phyloP scores from a whole-genome alignment of 768 basidiomycete genomes.

The Lactifluus hygrophoroides region DNA sequence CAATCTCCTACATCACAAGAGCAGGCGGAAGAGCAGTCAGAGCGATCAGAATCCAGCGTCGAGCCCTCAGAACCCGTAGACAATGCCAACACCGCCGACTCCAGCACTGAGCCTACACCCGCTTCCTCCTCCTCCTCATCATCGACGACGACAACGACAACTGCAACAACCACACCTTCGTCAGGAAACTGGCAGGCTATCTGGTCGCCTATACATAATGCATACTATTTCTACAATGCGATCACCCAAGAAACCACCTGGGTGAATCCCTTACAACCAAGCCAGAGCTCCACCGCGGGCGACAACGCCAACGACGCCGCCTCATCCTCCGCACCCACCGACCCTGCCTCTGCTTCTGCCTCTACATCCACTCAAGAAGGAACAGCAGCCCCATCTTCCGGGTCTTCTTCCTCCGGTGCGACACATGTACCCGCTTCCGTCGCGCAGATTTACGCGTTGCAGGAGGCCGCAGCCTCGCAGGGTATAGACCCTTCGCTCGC shows the following conservation, averaged over 20 bases:
- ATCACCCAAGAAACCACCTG: slow-evolving; percentile 75
- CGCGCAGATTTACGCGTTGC: slow-evolving; percentile 37
- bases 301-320: too few relatives aligned
- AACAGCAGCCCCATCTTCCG: slow-evolving; percentile 22
- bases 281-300: background rate
- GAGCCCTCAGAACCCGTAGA: background rate
- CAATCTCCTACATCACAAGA: slow-evolving; percentile 1
- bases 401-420: slow-evolving; percentile 27
- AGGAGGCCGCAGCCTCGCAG: slow-evolving; percentile 64
- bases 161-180: slow-evolving; percentile 14
- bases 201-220: slow-evolving; percentile 64
- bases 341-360: slow-evolving; percentile 25
- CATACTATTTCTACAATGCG: slow-evolving; percentile 81
- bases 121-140: slow-evolving; percentile 1
- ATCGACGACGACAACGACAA: too few relatives aligned
- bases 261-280: slow-evolving; percentile 58
- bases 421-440: slow-evolving; percentile 23
- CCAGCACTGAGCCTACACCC: background rate
- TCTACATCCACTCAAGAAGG: slow-evolving; percentile 20
- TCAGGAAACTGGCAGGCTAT: slow-evolving; percentile 65
- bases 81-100: background rate
- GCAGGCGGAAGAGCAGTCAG: background rate
- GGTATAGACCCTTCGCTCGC: slow-evolving; percentile 82
- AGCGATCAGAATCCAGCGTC: background rate
- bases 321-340: slow-evolving; percentile 12